A percentile compares a stretch with the other conserved stretches of the same genome.
Conservation (phyloP, 208 protist genomes). For the Crithidia expoeki region DNA sequence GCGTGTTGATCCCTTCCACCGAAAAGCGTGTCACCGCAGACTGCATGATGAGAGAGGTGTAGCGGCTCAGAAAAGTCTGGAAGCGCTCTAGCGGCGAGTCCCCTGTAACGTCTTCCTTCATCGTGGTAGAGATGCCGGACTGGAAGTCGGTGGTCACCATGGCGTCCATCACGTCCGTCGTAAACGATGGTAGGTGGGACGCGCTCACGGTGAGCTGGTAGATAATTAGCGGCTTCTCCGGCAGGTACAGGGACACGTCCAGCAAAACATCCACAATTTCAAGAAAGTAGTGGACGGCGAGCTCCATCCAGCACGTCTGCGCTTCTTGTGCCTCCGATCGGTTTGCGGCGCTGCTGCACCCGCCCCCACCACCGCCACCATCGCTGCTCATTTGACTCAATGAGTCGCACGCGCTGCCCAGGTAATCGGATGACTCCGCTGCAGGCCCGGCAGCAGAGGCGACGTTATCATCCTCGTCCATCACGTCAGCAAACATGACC, state of each 20-base stretch:
- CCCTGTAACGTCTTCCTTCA: neutral
- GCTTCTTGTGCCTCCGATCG: slow-evolving; percentile 18
- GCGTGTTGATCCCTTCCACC: slow-evolving; percentile 15
- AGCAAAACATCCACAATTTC: slow-evolving; percentile 62
- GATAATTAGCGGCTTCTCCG: slow-evolving; percentile 43
- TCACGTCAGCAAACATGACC: slow-evolving; percentile 25
- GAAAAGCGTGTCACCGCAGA: slow-evolving; percentile 35
- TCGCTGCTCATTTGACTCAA: slow-evolving; percentile 15
- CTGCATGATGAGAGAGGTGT: slow-evolving; percentile 44
- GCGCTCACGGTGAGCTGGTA: slow-evolving; percentile 41
- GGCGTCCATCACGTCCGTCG: slow-evolving; percentile 14
- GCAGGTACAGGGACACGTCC: slow-evolving; percentile 39
- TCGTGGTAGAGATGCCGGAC: neutral
- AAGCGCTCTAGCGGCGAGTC: slow-evolving; percentile 35
- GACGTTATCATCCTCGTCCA: slow-evolving; percentile 23
- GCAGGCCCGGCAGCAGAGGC: neutral
- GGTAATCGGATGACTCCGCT: slow-evolving; percentile 16
- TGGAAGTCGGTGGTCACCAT: slow-evolving; percentile 15
- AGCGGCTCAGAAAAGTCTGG: slow-evolving; percentile 46
- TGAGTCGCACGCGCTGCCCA: slow-evolving; percentile 16
- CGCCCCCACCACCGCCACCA: neutral
- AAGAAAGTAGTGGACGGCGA: slow-evolving; percentile 68
- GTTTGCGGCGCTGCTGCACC: slow-evolving; percentile 10
- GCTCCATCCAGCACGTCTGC: slow-evolving; percentile 45
- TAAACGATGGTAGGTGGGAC: slow-evolving; percentile 2